These are phyloP conservation scores for Pilasporangium apinafurcum DNA, from an alignment of 352 stramenopile genomes.

Conservation along the genomic window DNA sequence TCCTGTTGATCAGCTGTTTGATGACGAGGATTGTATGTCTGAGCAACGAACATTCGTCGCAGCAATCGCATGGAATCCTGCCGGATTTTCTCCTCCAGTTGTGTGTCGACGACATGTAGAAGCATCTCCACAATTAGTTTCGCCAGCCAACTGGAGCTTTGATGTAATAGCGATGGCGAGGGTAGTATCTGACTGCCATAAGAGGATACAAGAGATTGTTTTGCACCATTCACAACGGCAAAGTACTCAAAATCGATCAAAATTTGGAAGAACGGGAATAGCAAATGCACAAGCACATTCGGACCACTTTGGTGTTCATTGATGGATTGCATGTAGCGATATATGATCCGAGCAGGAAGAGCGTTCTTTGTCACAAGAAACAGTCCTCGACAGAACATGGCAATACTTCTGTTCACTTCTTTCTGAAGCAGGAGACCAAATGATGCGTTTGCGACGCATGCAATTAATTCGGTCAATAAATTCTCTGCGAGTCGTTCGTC, in stretches of 20 bases:
- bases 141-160: slow-evolving; percentile 39
- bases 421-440: slow-evolving; percentile 49
- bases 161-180: background rate
- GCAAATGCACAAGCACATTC: slow-evolving; percentile 50
- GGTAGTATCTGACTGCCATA: background rate
- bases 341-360: slow-evolving; percentile 34
- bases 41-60: slow-evolving; percentile 52
- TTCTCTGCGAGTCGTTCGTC: slow-evolving; percentile 38
- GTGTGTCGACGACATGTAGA: slow-evolving; percentile 39
- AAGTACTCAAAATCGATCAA: slow-evolving; percentile 75
- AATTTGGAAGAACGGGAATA: slow-evolving; percentile 59
- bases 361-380: slow-evolving; percentile 48
- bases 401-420: slow-evolving; percentile 60
- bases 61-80: slow-evolving; percentile 42
- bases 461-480: slow-evolving; percentile 33
- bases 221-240: slow-evolving; percentile 43
- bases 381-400: slow-evolving; percentile 38
- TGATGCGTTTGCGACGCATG: slow-evolving; percentile 17
- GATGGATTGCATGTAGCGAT: slow-evolving; percentile 35
- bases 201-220: background rate
- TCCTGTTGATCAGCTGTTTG: slow-evolving; percentile 42
- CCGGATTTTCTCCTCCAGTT: slow-evolving; percentile 58
- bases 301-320: slow-evolving; percentile 27
- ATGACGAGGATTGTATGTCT: slow-evolving; percentile 46
- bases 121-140: slow-evolving; percentile 45